Conservation (phyloP, 306 rosid genomes). For the Amphicarpaea edgeworthii region DNA sequence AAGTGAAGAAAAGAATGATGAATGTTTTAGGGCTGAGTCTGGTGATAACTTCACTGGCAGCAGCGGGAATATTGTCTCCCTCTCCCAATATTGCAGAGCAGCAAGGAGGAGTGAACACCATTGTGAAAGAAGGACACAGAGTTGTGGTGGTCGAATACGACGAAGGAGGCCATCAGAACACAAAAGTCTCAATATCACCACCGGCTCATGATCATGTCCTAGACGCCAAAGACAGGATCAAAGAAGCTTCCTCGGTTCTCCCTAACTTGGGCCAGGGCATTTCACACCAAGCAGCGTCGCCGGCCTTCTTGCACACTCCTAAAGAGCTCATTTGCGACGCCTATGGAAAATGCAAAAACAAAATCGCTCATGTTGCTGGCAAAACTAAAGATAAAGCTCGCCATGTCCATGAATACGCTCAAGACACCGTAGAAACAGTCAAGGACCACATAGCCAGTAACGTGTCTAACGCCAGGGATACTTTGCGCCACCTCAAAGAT, state of each 20-base stretch:
- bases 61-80: slow-evolving; percentile 69
- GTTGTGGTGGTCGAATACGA: slow-evolving; percentile 79
- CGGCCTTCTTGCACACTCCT: slow-evolving; percentile 24
- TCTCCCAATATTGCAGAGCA: slow-evolving; percentile 42
- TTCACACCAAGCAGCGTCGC: background rate
- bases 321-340: slow-evolving; percentile 76
- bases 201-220: background rate
- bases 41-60: slow-evolving; percentile 58
- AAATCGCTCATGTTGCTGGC: slow-evolving; percentile 54
- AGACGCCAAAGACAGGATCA: slow-evolving; percentile 39
- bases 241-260: slow-evolving; percentile 53
- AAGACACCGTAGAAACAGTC: slow-evolving; percentile 28
- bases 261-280: slow-evolving; percentile 54
- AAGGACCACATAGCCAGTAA: slow-evolving; percentile 42
- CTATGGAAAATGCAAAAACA: slow-evolving; percentile 72
- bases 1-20: slow-evolving; percentile 56
- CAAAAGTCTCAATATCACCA: slow-evolving; percentile 73
- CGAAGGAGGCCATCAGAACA: slow-evolving; percentile 59
- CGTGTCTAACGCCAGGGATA: slow-evolving; percentile 35
- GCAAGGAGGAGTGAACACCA: slow-evolving; percentile 49
- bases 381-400: slow-evolving; percentile 48
- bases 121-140: slow-evolving; percentile 69
- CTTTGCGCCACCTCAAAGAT: too few species aligned
- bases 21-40: slow-evolving; percentile 65
- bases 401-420: slow-evolving; percentile 35